A percentile compares a stretch with the other conserved stretches of the same genome.
Evolutionary conservation across 1,284 basidiomycete genomes (phyloP).

Genomic region (Pseudozyma pruni): DNA sequence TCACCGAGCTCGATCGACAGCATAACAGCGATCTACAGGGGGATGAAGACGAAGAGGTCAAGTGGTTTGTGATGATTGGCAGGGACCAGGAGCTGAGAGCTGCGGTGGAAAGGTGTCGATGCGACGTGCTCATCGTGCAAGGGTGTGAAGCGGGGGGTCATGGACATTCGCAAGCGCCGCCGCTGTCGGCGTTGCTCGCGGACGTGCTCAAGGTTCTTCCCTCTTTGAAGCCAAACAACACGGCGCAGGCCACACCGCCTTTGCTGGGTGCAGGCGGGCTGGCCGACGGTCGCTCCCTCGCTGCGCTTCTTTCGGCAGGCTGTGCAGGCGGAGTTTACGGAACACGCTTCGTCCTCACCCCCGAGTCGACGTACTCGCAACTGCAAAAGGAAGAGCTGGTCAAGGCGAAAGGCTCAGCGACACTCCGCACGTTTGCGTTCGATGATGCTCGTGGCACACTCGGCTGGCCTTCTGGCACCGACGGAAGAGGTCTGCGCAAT

Average conservation of each 20-base stretch:
- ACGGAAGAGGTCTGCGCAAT: conserved; percentile 60
- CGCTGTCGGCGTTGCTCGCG: conserved; percentile 46
- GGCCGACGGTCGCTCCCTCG: conserved; percentile 48
- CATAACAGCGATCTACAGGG: conserved; percentile 31
- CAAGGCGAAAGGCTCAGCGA: conserved; percentile 36
- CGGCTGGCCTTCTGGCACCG: conserved; percentile 62
- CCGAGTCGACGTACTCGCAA: conserved; percentile 56
- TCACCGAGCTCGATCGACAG: conserved; percentile 42
- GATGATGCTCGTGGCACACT: conserved; percentile 63
- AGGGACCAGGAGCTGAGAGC: conserved; percentile 43
- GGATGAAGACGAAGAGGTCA: conserved; percentile 28
- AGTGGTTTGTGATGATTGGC: conserved; percentile 58
- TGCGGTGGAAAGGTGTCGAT: conserved; percentile 46
- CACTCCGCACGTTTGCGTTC: conserved; percentile 59
- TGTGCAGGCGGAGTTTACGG: conserved; percentile 63
- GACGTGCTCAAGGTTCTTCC: conserved; percentile 23
- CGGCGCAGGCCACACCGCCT: conserved; percentile 14
- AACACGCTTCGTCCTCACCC: conserved; percentile 63
- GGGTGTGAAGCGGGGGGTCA: conserved; percentile 63
- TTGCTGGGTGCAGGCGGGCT: conserved; percentile 63
- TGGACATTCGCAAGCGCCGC: conserved; percentile 57
- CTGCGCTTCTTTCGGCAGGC: conserved; percentile 53
- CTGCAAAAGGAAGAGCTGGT: conserved; percentile 58
- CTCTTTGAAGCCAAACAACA: conserved; percentile 27
- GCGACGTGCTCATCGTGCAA: conserved; percentile 61